These are phyloP conservation scores for Fusarium coffeatum DNA, from an alignment of 2,329 filamentous ascomycete species.

Conservation along the genomic window DNA sequence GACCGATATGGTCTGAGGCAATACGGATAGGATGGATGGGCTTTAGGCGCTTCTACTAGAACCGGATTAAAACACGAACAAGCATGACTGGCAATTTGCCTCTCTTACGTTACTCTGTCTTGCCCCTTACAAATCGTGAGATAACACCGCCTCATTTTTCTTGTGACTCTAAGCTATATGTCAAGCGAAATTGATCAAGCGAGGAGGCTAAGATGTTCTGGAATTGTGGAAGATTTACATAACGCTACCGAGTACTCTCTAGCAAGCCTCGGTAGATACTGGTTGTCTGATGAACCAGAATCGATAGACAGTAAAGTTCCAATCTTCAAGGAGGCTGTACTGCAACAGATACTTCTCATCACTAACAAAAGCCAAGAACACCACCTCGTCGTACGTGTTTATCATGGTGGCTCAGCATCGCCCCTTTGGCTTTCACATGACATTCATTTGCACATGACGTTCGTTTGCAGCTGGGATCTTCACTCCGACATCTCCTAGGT, in stretches of 20 bases:
- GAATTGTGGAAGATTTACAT: neutral
- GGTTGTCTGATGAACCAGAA: neutral
- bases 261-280: neutral
- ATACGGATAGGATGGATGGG: conserved; percentile 19
- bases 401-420: conserved; percentile 32
- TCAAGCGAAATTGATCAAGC: conserved; percentile 2
- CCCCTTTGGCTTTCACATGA: conserved; percentile 42
- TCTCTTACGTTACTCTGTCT: conserved; percentile 24
- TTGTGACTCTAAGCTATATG: neutral
- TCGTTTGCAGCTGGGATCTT: conserved; percentile 18
- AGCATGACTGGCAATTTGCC: conserved; percentile 36
- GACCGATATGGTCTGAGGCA: conserved; percentile 17
- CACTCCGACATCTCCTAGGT: conserved; percentile 10
- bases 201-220: neutral
- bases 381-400: conserved; percentile 20
- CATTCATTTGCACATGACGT: conserved; percentile 39
- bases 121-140: conserved; percentile 23
- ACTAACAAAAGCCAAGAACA: conserved; percentile 8
- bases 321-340: too few relatives aligned
- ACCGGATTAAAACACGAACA: conserved; percentile 34
- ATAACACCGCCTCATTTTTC: conserved; percentile 12
- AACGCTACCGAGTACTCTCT: neutral
- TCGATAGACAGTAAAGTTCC: neutral
- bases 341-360: neutral
- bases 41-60: conserved; percentile 37